phyloP scores from a whole-genome alignment of 805 yeast genomes.

The Sugiyamaella smithiae region DNA sequence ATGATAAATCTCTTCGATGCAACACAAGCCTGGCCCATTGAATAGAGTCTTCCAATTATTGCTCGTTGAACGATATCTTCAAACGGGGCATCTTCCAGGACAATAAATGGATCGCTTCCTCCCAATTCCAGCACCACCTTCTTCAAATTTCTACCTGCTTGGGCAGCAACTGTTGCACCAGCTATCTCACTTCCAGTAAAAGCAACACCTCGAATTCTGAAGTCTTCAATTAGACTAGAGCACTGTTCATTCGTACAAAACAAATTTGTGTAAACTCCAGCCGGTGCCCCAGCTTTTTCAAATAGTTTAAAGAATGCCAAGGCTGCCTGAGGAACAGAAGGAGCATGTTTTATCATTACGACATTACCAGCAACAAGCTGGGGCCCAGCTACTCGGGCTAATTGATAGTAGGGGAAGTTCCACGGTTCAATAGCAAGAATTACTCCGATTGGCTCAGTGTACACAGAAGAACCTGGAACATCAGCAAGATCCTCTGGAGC shows the following conservation, averaged over 20 bases:
- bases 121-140: conserved; percentile 63
- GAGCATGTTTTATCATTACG: conserved; percentile 57
- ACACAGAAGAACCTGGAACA: conserved; percentile 55
- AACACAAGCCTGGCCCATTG: conserved; percentile 65
- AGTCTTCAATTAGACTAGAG: conserved; percentile 8
- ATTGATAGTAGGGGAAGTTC: conserved; percentile 69
- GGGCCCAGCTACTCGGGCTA: conserved; percentile 62
- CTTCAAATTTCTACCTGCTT: conserved; percentile 50
- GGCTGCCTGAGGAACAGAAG: conserved; percentile 59
- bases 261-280: conserved; percentile 41
- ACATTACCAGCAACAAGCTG: conserved; percentile 68
- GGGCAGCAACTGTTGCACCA: conserved; percentile 47
- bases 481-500: conserved; percentile 61
- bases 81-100: conserved; percentile 58
- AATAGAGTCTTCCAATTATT: conserved; percentile 55
- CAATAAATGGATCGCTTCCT: conserved; percentile 64
- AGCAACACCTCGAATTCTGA: conserved; percentile 14
- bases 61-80: conserved; percentile 54
- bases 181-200: conserved; percentile 15
- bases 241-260: conserved; percentile 27
- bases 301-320: conserved; percentile 55
- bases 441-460: conserved; percentile 61
- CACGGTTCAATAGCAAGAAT: conserved; percentile 64
- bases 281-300: conserved; percentile 59
- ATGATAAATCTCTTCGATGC: conserved; percentile 13